These are phyloP conservation scores for Stemphylium lycopersici DNA, from an alignment of 2,329 filamentous ascomycete genomes.

Conservation along the genomic window DNA sequence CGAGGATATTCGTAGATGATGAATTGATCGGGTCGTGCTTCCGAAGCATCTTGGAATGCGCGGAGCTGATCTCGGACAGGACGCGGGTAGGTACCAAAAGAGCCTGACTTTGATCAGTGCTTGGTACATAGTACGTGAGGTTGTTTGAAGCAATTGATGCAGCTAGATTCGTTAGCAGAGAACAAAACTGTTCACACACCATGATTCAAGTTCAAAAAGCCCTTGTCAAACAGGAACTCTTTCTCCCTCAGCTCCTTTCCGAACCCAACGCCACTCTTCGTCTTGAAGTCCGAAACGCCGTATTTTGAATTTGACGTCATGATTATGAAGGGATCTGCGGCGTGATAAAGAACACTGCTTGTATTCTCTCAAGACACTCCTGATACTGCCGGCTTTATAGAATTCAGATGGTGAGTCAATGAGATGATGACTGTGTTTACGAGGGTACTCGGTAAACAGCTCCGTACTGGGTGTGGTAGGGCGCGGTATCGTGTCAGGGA, in stretches of 20 bases:
- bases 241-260: conserved; percentile 61
- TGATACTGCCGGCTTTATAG: neutral
- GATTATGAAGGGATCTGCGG: conserved; percentile 1
- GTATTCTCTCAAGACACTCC: neutral
- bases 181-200: conserved; percentile 55
- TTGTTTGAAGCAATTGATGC: neutral
- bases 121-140: neutral
- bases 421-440: neutral
- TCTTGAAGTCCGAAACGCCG: conserved; percentile 14
- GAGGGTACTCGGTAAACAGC: neutral
- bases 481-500: conserved; percentile 1
- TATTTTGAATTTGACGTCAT: conserved; percentile 18
- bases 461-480: conserved; percentile 4
- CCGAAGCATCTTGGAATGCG: conserved; percentile 69
- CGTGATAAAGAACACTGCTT: neutral
- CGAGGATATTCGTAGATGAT: conserved; percentile 71
- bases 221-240: conserved; percentile 71
- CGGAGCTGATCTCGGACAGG: conserved; percentile 65
- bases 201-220: conserved; percentile 79
- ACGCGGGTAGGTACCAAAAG: conserved; percentile 77
- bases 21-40: conserved; percentile 75
- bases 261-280: conserved; percentile 48
- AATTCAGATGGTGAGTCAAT: conserved; percentile 4
- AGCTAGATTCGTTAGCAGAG: neutral
- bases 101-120: conserved; percentile 56